Evolutionary conservation across 179 eudicot species (phyloP).

Genomic region (Heliamphora pulchella): DNA sequence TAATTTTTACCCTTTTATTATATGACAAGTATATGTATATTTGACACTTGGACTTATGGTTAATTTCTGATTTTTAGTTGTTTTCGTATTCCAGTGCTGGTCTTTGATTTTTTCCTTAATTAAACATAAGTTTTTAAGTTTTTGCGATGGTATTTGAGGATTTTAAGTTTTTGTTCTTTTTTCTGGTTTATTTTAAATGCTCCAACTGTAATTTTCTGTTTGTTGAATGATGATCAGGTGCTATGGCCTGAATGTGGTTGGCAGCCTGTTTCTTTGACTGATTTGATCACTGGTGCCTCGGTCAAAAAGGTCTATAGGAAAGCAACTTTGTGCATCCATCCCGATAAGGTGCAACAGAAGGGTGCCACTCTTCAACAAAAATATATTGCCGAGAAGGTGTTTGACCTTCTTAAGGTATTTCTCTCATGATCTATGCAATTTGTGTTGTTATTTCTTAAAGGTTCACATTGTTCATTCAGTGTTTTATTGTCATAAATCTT

Average conservation of each 20-base stretch:
- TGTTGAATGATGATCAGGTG: conserved; percentile 45
- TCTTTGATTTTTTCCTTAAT: background rate
- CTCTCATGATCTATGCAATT: background rate
- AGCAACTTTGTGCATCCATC: conserved; percentile 97
- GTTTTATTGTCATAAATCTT: no score
- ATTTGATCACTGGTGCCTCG: conserved; percentile 73
- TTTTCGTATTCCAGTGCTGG: background rate
- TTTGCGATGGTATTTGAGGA: background rate
- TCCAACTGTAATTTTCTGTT: background rate
- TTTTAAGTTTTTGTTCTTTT: no score
- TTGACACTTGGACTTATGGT: background rate
- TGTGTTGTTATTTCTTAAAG: background rate
- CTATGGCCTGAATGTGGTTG: conserved; percentile 99
- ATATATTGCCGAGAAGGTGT: conserved; percentile 94
- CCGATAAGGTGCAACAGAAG: conserved; percentile 97
- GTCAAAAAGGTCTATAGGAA: conserved; percentile 87
- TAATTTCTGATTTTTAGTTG: background rate
- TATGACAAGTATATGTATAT: no score
- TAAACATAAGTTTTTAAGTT: background rate
- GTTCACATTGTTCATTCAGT: no score
- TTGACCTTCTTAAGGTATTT: conserved; percentile 86
- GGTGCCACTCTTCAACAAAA: conserved; percentile 96
- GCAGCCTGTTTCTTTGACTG: conserved; percentile 98
- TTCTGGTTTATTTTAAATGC: no score
- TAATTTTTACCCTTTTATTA: no score